A percentile compares a stretch with the other conserved stretches of the same genome.
These are phyloP conservation scores for Salicornia ramosissima DNA, from an alignment of 148 eudicot genomes.

Conservation along the genomic window DNA sequence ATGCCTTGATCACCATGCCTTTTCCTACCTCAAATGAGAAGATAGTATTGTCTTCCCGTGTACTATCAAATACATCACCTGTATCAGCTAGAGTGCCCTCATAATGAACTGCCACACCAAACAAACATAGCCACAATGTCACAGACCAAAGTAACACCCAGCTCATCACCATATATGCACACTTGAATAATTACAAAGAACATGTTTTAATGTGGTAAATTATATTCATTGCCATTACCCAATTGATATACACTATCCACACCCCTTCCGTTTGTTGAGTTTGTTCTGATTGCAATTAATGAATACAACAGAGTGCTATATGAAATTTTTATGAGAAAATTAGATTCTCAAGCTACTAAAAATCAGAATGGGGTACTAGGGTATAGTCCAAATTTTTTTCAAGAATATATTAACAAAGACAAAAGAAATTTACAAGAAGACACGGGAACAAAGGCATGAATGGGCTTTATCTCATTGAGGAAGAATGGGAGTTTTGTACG, in stretches of 20 bases:
- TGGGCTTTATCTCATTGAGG: neutral
- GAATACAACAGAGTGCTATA: neutral
- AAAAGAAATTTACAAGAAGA: too few species aligned
- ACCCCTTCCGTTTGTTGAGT: neutral
- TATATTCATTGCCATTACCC: neutral
- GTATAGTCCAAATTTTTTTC: too few species aligned
- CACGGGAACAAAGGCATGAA: neutral
- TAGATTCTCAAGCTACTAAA: neutral
- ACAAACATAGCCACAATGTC: neutral
- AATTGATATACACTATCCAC: neutral
- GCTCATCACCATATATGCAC: neutral
- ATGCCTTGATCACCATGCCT: slow-evolving; percentile 88
- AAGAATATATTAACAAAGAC: too few species aligned
- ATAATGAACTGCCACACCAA: slow-evolving; percentile 58
- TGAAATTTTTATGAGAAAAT: neutral
- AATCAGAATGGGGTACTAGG: neutral
- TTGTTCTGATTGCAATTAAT: neutral
- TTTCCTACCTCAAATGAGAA: slow-evolving; percentile 88
- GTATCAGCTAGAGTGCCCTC: slow-evolving; percentile 87
- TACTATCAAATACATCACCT: slow-evolving; percentile 90
- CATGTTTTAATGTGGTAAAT: neutral
- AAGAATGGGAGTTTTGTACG: neutral
- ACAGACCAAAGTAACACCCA: neutral
- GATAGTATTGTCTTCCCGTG: slow-evolving; percentile 81
- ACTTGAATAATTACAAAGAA: neutral